Evolutionary conservation across 2,329 filamentous ascomycete species (phyloP).

Genomic region (Polytolypa hystricis): DNA sequence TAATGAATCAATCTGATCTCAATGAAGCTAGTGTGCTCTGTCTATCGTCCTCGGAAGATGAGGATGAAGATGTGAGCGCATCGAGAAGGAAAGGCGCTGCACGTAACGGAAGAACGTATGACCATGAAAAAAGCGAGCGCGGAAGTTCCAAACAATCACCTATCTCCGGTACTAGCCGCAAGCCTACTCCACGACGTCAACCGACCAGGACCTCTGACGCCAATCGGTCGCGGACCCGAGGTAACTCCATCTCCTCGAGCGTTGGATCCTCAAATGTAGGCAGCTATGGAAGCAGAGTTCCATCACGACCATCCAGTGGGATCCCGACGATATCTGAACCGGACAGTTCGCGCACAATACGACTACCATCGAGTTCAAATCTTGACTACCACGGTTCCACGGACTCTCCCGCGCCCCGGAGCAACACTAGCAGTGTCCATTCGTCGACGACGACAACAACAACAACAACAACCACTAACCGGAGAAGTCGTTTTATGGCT

Average conservation of each 20-base stretch:
- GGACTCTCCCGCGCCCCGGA: conserved; percentile 2
- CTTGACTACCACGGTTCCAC: conserved; percentile 15
- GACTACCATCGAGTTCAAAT: conserved; percentile 14
- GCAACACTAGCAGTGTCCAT: no score
- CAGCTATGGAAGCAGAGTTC: conserved; percentile 15
- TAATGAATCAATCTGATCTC: conserved; percentile 30
- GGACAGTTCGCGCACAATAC: conserved; percentile 12
- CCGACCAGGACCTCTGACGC: neutral
- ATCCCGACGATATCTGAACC: conserved; percentile 27
- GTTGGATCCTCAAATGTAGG: conserved; percentile 20
- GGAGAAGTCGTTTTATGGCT: conserved; percentile 39
- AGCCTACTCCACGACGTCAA: neutral
- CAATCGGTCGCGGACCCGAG: conserved; percentile 8
- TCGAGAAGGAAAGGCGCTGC: conserved; percentile 13
- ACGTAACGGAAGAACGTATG: conserved; percentile 31
- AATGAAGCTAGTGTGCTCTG: conserved; percentile 36
- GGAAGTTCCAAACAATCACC: neutral
- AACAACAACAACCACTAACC: no score
- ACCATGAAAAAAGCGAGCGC: conserved; percentile 19
- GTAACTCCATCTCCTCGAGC: conserved; percentile 20
- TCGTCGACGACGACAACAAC: no score
- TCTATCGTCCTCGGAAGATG: conserved; percentile 40
- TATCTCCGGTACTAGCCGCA: neutral
- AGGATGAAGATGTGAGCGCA: conserved; percentile 20
- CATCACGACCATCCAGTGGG: conserved; percentile 21